These are phyloP conservation scores for Yamadazyma diospyri DNA, from an alignment of 1,139 yeast species.

Conservation along the genomic window DNA sequence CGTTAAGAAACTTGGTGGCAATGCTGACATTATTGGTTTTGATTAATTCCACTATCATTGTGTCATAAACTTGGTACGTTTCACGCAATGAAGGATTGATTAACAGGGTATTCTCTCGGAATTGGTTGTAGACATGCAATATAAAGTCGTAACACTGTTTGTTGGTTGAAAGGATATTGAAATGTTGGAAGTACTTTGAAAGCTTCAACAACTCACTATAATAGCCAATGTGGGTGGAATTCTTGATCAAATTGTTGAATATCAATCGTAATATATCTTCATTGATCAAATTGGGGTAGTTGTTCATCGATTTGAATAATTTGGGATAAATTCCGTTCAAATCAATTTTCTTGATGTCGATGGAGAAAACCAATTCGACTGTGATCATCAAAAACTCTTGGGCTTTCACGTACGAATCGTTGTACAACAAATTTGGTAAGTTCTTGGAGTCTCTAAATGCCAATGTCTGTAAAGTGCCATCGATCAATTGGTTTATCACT, in stretches of 20 bases:
- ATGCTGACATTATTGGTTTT: constrained; percentile 44
- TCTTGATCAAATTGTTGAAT: constrained; percentile 12
- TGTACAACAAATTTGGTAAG: constrained; percentile 16
- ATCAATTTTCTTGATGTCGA: constrained; percentile 30
- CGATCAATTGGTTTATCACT: constrained; percentile 48
- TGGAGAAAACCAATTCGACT: constrained; percentile 52
- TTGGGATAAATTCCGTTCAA: constrained; percentile 24
- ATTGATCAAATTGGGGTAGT: constrained; percentile 27
- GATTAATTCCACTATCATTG: constrained; percentile 49
- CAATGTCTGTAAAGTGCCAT: constrained; percentile 38
- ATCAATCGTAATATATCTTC: constrained; percentile 20
- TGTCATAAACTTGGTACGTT: constrained; percentile 43
- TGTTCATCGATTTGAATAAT: constrained; percentile 22
- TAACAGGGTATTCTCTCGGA: constrained; percentile 9
- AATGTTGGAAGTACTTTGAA: constrained; percentile 20
- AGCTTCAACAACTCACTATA: constrained; percentile 21
- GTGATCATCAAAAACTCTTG: constrained; percentile 68
- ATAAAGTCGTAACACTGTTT: constrained; percentile 26
- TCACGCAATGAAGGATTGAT: constrained; percentile 26
- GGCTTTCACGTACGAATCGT: constrained; percentile 35
- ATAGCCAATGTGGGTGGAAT: constrained; percentile 11
- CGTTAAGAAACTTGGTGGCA: constrained; percentile 57
- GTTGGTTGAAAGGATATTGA: constrained; percentile 15
- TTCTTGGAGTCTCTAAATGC: constrained; percentile 11
- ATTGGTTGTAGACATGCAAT: constrained; percentile 23